These are phyloP conservation scores for Trichoderma afroharzianum DNA, from an alignment of 2,329 filamentous ascomycete genomes.

Conservation along the genomic window DNA sequence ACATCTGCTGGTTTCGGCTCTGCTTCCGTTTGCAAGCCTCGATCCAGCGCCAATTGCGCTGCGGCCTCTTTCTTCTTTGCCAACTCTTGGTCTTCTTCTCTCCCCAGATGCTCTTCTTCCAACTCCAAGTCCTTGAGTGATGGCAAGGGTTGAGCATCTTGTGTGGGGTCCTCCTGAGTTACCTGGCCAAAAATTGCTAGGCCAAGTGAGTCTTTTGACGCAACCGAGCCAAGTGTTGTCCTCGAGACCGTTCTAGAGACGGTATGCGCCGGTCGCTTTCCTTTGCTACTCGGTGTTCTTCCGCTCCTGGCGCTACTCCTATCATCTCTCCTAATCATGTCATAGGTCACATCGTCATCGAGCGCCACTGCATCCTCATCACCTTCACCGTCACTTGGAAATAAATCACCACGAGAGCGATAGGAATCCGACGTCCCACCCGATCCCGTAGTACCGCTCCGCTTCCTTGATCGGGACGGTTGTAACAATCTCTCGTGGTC, in stretches of 20 bases:
- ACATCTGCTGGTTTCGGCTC: constrained; percentile 26
- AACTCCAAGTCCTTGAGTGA: constrained; percentile 50
- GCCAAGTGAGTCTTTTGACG: constrained; percentile 33
- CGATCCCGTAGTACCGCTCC: constrained; percentile 77
- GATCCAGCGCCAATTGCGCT: constrained; percentile 46
- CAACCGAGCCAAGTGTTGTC: constrained; percentile 50
- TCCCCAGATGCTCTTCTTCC: constrained; percentile 50
- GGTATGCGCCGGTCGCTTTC: constrained; percentile 45
- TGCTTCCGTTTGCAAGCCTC: constrained; percentile 38
- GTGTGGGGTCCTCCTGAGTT: constrained; percentile 33
- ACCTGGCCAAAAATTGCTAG: constrained; percentile 27
- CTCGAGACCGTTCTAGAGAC: constrained; percentile 54
- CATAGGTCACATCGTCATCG: constrained; percentile 87
- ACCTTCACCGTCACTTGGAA: constrained; percentile 79
- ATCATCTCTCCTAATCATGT: constrained; percentile 73
- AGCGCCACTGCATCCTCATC: constrained; percentile 92
- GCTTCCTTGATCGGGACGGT: constrained; percentile 41
- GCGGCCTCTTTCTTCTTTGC: constrained; percentile 52
- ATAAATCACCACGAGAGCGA: constrained; percentile 83
- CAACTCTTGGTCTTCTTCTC: constrained; percentile 52
- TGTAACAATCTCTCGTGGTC: constrained; percentile 29
- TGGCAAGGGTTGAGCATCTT: constrained; percentile 37
- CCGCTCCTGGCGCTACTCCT: constrained; percentile 57
- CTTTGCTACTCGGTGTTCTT: constrained; percentile 58
- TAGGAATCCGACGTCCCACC: constrained; percentile 81